Percentiles rank a stretch among this genome's conserved stretches.
Conservation (phyloP, 805 yeast species). For the Lipomyces japonicus region DNA sequence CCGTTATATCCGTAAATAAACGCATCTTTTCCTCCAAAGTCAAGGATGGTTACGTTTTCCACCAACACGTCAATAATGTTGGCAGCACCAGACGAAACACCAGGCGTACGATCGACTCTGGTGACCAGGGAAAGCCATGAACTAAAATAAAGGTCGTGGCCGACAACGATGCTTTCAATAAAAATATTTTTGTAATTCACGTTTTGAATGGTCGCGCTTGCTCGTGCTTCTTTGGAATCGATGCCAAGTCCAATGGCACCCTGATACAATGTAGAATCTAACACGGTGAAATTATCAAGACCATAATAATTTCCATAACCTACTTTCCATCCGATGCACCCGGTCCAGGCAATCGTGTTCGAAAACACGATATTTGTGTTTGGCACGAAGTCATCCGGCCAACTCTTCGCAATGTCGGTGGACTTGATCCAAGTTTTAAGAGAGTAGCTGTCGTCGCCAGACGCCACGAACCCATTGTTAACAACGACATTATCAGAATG, state of each 20-base stretch:
- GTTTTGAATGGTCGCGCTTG: slow-evolving; percentile 1
- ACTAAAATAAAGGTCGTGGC: slow-evolving; percentile 7
- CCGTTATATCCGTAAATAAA: slow-evolving; percentile 11
- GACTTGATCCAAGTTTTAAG: slow-evolving; percentile 14
- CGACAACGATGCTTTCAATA: slow-evolving; percentile 12
- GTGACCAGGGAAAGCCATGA: slow-evolving; percentile 17
- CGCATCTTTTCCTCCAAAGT: slow-evolving; percentile 12
- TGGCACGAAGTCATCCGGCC: slow-evolving; percentile 6
- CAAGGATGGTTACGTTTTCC: slow-evolving; percentile 1
- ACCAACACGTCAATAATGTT: slow-evolving; percentile 6
- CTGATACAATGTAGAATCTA: slow-evolving; percentile 10
- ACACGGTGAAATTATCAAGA: neutral
- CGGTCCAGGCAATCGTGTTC: slow-evolving; percentile 22
- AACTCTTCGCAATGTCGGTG: slow-evolving; percentile 7
- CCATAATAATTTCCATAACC: slow-evolving; percentile 19
- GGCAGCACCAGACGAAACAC: neutral
- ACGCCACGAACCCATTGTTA: slow-evolving; percentile 6
- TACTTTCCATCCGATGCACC: slow-evolving; percentile 20
- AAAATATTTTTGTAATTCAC: slow-evolving; percentile 1
- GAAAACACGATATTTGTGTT: slow-evolving; percentile 4
- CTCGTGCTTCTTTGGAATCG: slow-evolving; percentile 6
- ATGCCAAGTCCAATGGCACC: slow-evolving; percentile 18
- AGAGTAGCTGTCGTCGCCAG: slow-evolving; percentile 22
- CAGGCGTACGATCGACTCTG: neutral
- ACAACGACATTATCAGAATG: slow-evolving; percentile 11